These are phyloP conservation scores for Gliomastix tumulicola DNA, from an alignment of 2,329 filamentous ascomycete species.

Conservation along the genomic window DNA sequence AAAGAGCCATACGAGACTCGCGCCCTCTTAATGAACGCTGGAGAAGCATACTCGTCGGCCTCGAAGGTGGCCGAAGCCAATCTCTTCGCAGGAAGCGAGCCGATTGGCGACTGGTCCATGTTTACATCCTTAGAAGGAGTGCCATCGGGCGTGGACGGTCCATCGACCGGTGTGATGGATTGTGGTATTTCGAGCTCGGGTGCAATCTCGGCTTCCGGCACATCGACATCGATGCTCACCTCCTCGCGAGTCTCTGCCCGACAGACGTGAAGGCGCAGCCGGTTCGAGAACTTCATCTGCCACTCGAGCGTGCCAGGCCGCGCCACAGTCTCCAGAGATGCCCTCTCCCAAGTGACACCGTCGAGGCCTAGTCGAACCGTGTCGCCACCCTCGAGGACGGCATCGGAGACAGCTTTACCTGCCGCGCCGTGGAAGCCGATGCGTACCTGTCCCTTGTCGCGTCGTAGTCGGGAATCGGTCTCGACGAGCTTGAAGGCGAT, in stretches of 20 bases:
- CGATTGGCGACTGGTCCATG: too few relatives aligned
- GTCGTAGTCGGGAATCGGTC: conserved; percentile 73
- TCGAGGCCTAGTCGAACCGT: conserved; percentile 61
- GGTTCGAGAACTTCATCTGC: conserved; percentile 49
- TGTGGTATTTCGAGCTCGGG: background rate
- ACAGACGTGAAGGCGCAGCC: conserved; percentile 35
- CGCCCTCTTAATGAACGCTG: conserved; percentile 70
- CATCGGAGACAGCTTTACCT: conserved; percentile 61
- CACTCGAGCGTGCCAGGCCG: conserved; percentile 45
- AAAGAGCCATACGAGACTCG: conserved; percentile 63
- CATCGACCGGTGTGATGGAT: background rate
- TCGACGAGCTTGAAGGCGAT: conserved; percentile 79
- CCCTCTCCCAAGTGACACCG: conserved; percentile 55
- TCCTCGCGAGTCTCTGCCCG: conserved; percentile 36
- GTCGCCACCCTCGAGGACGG: conserved; percentile 71
- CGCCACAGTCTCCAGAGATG: conserved; percentile 22
- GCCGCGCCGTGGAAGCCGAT: conserved; percentile 65
- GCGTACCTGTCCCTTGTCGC: conserved; percentile 71
- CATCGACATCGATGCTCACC: conserved; percentile 34
- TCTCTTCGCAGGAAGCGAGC: conserved; percentile 20
- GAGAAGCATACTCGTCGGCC: conserved; percentile 60
- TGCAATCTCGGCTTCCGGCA: conserved; percentile 8
- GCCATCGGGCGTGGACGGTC: background rate
- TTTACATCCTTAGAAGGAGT: too few relatives aligned
- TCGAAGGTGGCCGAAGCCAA: conserved; percentile 24